These are phyloP conservation scores for Sanghuangporus sanghuang DNA, from an alignment of 1,284 basidiomycete species.

Conservation along the genomic window DNA sequence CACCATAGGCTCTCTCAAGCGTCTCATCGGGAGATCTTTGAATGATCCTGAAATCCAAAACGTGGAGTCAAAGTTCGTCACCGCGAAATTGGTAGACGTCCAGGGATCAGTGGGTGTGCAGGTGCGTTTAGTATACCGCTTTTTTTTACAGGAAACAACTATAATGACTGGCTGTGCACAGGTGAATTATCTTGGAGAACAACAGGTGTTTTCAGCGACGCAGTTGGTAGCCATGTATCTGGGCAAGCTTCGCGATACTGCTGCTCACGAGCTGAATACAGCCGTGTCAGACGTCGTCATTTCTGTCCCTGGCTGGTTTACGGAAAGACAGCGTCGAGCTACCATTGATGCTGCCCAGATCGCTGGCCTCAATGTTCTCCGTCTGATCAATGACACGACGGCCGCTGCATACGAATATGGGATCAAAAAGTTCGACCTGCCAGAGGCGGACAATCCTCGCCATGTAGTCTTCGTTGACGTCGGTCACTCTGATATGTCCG, in stretches of 20 bases:
- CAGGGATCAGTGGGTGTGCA: constrained; percentile 77
- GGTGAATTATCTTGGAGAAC: constrained; percentile 87
- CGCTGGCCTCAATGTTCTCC: constrained; percentile 82
- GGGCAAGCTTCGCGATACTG: constrained; percentile 83
- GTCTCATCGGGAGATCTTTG: constrained; percentile 76
- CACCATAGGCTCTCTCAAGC: constrained; percentile 87
- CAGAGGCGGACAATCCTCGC: constrained; percentile 73
- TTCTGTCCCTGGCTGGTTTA: constrained; percentile 92
- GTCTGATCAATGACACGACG: constrained; percentile 93
- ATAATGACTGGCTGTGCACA: constrained; percentile 27
- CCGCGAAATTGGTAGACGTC: constrained; percentile 79
- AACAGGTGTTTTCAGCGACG: constrained; percentile 71
- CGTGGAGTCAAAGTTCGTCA: constrained; percentile 85
- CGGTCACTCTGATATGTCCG: constrained; percentile 86
- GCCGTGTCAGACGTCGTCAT: constrained; percentile 88
- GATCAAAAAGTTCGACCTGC: constrained; percentile 94
- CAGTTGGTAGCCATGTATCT: constrained; percentile 87
- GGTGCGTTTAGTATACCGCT: constrained; percentile 39
- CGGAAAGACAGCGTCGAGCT: constrained; percentile 85
- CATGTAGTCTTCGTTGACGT: constrained; percentile 91
- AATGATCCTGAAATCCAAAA: constrained; percentile 75
- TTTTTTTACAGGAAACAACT: no score
- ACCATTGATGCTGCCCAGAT: constrained; percentile 85
- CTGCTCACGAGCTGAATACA: constrained; percentile 77
- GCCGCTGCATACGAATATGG: constrained; percentile 92